These are phyloP conservation scores for Dipteronia dyeriana DNA, from an alignment of 345 rosid species.

Conservation along the genomic window DNA sequence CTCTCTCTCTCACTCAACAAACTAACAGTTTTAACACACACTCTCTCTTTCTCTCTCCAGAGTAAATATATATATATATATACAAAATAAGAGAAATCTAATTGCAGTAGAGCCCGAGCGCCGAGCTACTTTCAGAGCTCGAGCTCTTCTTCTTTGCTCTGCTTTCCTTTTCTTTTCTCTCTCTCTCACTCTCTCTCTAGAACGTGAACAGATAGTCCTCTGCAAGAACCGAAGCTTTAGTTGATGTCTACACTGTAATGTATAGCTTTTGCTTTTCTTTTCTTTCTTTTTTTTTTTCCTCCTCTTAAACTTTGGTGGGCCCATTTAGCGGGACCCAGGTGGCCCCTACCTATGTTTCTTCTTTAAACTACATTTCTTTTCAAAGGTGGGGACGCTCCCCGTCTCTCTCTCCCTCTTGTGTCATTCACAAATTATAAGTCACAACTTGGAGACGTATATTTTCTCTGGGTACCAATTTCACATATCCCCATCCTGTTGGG, in stretches of 20 bases:
- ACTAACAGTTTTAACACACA: neutral
- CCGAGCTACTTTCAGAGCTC: conserved; percentile 25
- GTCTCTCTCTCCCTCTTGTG: neutral
- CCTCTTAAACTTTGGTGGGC: conserved; percentile 4
- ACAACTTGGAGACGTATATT: too few species aligned
- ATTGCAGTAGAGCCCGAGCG: conserved; percentile 21
- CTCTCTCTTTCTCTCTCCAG: neutral
- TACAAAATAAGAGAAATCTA: neutral
- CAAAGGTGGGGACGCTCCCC: conserved; percentile 19
- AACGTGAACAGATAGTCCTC: conserved; percentile 27
- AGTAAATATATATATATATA: too few species aligned
- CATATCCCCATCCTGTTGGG: too few species aligned
- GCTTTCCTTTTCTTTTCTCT: neutral
- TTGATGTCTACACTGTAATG: conserved; percentile 18
- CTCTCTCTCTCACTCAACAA: neutral
- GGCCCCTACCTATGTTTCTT: conserved; percentile 51
- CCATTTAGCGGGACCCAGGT: conserved; percentile 33
- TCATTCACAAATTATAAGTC: neutral
- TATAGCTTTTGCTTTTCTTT: conserved; percentile 36
- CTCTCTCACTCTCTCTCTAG: conserved; percentile 5
- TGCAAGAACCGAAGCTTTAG: conserved; percentile 24
- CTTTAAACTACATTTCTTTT: conserved; percentile 58
- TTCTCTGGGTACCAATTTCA: too few species aligned
- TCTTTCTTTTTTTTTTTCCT: neutral
- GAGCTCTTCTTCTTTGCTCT: conserved; percentile 11